A percentile compares a stretch with the other conserved stretches of the same genome.
These are phyloP conservation scores for Plasmopara muralis DNA, from an alignment of 352 stramenopile species.

Conservation along the genomic window DNA sequence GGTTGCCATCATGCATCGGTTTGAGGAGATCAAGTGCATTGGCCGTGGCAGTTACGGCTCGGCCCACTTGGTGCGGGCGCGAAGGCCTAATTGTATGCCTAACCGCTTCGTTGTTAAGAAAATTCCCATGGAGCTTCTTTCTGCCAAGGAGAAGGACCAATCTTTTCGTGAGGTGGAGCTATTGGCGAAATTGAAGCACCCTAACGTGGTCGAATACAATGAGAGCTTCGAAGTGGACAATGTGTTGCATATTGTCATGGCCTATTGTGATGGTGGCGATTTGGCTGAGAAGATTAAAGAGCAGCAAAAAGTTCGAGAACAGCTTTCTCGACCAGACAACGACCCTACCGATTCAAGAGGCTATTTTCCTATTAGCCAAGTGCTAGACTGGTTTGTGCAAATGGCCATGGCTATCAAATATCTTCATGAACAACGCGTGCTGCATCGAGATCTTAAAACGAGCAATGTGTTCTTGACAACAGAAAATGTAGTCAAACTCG, in stretches of 20 bases:
- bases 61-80: slow-evolving; percentile 57
- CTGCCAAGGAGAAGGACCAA: slow-evolving; percentile 68
- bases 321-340: slow-evolving; percentile 11
- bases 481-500: slow-evolving; percentile 86
- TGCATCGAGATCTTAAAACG: slow-evolving; percentile 93
- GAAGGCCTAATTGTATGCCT: slow-evolving; percentile 22
- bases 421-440: slow-evolving; percentile 86
- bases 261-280: slow-evolving; percentile 92
- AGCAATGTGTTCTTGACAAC: slow-evolving; percentile 90
- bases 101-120: slow-evolving; percentile 77
- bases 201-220: slow-evolving; percentile 94
- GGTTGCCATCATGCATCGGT: slow-evolving; percentile 55
- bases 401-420: slow-evolving; percentile 93
- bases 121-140: slow-evolving; percentile 81
- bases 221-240: slow-evolving; percentile 82
- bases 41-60: slow-evolving; percentile 71
- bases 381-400: slow-evolving; percentile 90
- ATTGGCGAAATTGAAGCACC: slow-evolving; percentile 86
- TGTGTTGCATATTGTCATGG: slow-evolving; percentile 93
- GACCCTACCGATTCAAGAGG: slow-evolving; percentile 16
- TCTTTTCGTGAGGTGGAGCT: slow-evolving; percentile 85
- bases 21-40: slow-evolving; percentile 71
- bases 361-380: slow-evolving; percentile 55
- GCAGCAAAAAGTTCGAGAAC: slow-evolving; percentile 31
- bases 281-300: slow-evolving; percentile 57